phyloP scores from a whole-genome alignment of 169 alveolate genomes.

The Cryptosporidium baileyi region DNA sequence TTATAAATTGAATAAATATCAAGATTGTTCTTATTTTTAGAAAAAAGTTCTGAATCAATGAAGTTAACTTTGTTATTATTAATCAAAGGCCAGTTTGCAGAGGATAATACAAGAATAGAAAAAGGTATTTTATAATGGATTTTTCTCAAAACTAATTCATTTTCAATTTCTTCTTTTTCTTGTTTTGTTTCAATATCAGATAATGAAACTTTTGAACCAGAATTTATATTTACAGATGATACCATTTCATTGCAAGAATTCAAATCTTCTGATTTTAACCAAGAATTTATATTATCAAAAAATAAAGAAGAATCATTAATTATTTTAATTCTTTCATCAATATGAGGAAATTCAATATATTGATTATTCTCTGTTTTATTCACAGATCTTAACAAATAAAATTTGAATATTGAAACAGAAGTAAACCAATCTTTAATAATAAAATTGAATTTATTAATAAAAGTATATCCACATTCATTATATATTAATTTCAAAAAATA shows the following conservation, averaged over 20 bases:
- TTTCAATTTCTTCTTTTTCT: neutral
- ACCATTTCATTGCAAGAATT: neutral
- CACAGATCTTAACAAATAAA: neutral
- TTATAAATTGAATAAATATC: neutral
- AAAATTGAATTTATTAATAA: conserved; percentile 29
- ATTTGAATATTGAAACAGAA: conserved; percentile 24
- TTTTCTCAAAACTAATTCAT: neutral
- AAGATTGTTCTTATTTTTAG: neutral
- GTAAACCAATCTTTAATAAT: conserved; percentile 39
- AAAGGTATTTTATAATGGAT: conserved; percentile 13
- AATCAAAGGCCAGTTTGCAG: conserved; percentile 8
- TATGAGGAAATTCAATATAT: neutral
- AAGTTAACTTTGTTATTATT: neutral
- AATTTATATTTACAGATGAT: too few species aligned
- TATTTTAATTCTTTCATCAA: neutral
- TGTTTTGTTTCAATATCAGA: neutral
- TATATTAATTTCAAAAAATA: conserved; percentile 33
- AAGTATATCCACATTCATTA: conserved; percentile 57
- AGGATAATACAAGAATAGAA: conserved; percentile 22
- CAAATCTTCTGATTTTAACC: conserved; percentile 54
- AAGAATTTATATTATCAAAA: conserved; percentile 8
- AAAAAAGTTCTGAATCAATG: conserved; percentile 20
- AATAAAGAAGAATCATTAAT: neutral
- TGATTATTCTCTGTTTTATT: neutral
- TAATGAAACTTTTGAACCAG: too few species aligned